Evolutionary conservation across 352 stramenopile genomes (phyloP).

Genomic region (Pythium sp.): DNA sequence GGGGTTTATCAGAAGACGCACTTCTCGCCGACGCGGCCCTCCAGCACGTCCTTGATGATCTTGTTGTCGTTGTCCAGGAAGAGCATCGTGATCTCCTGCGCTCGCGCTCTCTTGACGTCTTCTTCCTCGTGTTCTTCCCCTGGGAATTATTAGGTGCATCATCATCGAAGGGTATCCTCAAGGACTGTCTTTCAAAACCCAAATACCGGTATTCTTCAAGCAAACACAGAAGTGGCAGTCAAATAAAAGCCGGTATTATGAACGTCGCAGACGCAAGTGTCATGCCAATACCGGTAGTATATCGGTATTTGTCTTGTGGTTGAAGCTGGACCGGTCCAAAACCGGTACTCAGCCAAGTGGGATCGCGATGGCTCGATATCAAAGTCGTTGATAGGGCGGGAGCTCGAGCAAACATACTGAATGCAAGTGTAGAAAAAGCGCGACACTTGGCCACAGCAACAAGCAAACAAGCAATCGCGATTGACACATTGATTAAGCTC

Average conservation of each 20-base stretch:
- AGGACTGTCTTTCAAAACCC: not conserved
- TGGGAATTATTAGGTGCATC: slow-evolving; percentile 4
- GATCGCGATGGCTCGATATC: no score
- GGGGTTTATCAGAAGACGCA: slow-evolving; percentile 25
- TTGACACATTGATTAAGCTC: not conserved
- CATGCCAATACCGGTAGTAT: not conserved
- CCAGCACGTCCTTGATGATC: slow-evolving; percentile 84
- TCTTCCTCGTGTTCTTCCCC: slow-evolving; percentile 24
- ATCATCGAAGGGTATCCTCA: slow-evolving; percentile 1
- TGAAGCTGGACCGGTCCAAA: slow-evolving; percentile 17
- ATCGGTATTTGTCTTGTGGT: slow-evolving; percentile 15
- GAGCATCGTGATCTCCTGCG: slow-evolving; percentile 40
- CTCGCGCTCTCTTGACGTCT: slow-evolving; percentile 1
- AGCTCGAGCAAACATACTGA: not conserved
- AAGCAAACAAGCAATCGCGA: not conserved
- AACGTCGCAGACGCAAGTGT: not conserved
- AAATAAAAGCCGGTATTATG: not conserved
- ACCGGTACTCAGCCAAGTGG: not conserved
- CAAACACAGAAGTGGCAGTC: no score
- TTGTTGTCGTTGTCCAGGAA: slow-evolving; percentile 88
- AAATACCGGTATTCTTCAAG: not conserved
- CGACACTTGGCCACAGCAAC: not conserved
- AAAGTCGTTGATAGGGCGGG: not conserved
- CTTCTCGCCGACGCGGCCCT: slow-evolving; percentile 66
- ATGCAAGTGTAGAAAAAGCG: slow-evolving; percentile 6